Conservation (phyloP, 1,284 basidiomycete species). For the Boletellus deceptivus region DNA sequence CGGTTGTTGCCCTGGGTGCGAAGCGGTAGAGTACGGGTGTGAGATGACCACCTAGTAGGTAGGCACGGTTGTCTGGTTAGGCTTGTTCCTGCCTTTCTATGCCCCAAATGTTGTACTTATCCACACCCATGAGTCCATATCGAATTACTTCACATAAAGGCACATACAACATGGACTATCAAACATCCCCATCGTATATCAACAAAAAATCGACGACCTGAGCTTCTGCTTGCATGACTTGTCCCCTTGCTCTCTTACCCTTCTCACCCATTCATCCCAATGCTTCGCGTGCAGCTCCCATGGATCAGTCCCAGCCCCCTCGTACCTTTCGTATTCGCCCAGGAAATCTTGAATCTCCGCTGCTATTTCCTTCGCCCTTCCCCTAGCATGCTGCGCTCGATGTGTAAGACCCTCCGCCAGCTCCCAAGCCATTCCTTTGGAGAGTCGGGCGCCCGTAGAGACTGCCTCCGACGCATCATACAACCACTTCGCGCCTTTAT, state of each 20-base stretch:
- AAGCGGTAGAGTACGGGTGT: too few species aligned
- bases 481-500: conserved; percentile 44
- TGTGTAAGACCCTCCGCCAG: conserved; percentile 29
- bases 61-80: too few species aligned
- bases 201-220: conserved; percentile 15
- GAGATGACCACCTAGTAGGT: too few species aligned
- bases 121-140: too few species aligned
- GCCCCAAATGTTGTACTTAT: too few species aligned
- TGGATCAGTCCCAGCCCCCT: conserved; percentile 9
- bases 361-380: conserved; percentile 44
- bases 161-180: conserved; percentile 13
- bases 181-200: neutral
- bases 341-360: conserved; percentile 28
- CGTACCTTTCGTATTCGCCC: conserved; percentile 21
- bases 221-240: conserved; percentile 19
- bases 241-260: conserved; percentile 5
- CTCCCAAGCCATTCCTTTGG: conserved; percentile 46
- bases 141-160: conserved; percentile 15
- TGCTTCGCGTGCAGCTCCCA: conserved; percentile 19
- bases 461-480: conserved; percentile 41
- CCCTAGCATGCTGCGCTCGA: conserved; percentile 45
- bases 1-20: too few species aligned
- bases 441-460: conserved; percentile 39
- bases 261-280: conserved; percentile 25
- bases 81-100: too few species aligned